Base-by-base conservation (phyloP, 352 stramenopile genomes). In the Globisporangium acanthophoron region DNA sequence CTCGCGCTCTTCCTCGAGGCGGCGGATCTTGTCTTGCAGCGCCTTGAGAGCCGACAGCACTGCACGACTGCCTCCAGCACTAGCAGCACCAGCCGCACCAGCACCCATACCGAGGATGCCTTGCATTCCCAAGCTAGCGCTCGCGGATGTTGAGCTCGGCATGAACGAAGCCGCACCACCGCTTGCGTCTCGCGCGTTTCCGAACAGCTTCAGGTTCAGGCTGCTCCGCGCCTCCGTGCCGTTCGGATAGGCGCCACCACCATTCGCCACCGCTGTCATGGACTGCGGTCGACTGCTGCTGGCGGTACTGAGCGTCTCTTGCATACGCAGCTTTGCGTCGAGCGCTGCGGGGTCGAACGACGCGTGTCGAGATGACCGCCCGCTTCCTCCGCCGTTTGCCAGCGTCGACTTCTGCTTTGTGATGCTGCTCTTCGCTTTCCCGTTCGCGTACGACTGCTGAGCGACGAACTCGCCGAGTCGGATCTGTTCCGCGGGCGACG, bases 11-110 rank as follows among this genome's bases (percentile, higher is more conserved):
- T 84, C 67, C 58, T 92, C 82, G 1, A 92, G 65, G 6, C 80
- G 72, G 13, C 66, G 65, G 41, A 90, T 88, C 52, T 92, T 92
- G 64, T 92, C 78, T 40, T 92, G 82, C 5, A 92, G 73, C 1
- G 82, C 82, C 57, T 92, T 92, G 15, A 92, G 60, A 29, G 82
- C 82, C 0, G 76, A 86, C 6, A 92, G 62, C 3, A 92, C 64
- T 4, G 82, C 78, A n/a, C 81, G 80, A 58, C 80, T 89, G 16
- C 78, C 75, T 3, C 24, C 24, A 27, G 24, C 1, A 27, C 44
- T 88, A 74, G 67, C 63, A 7, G 50, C 64, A 7, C 51, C 44
- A 7, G 12, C 24, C 16, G 41, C n/a, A 41, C 29, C 21, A 56
- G 50, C 52, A 1, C 9, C 41, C 31, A 58, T 58, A 1, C 49